Evolutionary conservation across 2,329 filamentous ascomycete genomes (phyloP).

Genomic region (Colletotrichum chlorophyti): DNA sequence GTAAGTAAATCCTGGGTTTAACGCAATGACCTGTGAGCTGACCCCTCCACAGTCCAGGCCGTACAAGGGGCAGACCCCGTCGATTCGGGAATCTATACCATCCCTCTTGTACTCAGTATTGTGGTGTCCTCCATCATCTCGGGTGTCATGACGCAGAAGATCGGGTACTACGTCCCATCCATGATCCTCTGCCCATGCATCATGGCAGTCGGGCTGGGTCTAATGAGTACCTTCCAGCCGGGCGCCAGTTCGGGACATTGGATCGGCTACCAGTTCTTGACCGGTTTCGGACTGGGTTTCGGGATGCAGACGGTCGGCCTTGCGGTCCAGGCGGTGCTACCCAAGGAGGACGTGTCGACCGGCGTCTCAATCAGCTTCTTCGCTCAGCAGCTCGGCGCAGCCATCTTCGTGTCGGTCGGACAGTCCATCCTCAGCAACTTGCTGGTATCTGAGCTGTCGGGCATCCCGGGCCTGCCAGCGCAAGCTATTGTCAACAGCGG

Average conservation of each 20-base stretch:
- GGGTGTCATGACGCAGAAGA: constrained; percentile 54
- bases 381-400: constrained; percentile 64
- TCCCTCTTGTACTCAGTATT: constrained; percentile 63
- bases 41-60: constrained; percentile 54
- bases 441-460: constrained; percentile 45
- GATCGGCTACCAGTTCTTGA: constrained; percentile 66
- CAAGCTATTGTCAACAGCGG: constrained; percentile 52
- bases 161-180: constrained; percentile 66
- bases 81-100: constrained; percentile 62
- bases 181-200: constrained; percentile 60
- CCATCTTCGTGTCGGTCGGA: constrained; percentile 63
- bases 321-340: constrained; percentile 62
- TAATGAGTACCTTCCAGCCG: constrained; percentile 62
- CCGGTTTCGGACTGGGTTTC: constrained; percentile 64
- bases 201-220: constrained; percentile 59
- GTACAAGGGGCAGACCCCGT: constrained; percentile 59
- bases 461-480: constrained; percentile 51
- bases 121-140: constrained; percentile 58
- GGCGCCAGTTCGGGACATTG: constrained; percentile 56
- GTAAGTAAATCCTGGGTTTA: constrained; percentile 41
- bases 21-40: constrained; percentile 8
- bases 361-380: constrained; percentile 65
- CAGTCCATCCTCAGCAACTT: constrained; percentile 59
- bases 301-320: constrained; percentile 65
- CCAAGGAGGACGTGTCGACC: constrained; percentile 58